These are phyloP conservation scores for Globisporangium okanoganense DNA, from an alignment of 352 stramenopile species.

Conservation along the genomic window DNA sequence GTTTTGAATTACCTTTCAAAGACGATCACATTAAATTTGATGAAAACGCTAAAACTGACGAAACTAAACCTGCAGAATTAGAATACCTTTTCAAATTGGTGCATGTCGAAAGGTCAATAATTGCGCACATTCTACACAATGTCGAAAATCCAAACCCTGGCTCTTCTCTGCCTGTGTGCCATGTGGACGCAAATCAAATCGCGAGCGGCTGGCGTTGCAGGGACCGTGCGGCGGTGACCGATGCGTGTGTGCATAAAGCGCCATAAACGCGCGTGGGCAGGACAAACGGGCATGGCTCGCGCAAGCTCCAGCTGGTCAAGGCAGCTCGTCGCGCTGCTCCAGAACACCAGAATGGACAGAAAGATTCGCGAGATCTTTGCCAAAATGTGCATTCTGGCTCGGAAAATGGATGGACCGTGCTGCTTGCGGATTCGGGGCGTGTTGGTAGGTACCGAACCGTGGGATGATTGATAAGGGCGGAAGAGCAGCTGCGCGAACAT, in stretches of 20 bases:
- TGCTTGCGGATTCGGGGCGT: background rate
- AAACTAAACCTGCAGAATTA: background rate
- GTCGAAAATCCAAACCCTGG: background rate
- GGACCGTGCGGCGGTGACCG: background rate
- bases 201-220: background rate
- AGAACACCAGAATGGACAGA: constrained; percentile 1
- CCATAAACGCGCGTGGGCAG: background rate
- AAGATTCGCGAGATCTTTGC: background rate
- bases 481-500: constrained; percentile 12
- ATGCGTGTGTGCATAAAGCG: constrained; percentile 3
- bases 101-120: background rate
- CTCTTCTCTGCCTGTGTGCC: background rate
- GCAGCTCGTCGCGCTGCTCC: background rate
- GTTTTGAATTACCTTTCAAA: background rate
- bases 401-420: background rate
- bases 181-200: background rate
- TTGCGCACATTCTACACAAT: background rate
- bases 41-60: background rate
- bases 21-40: background rate
- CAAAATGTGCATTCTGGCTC: background rate
- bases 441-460: constrained; percentile 4
- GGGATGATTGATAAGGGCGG: constrained; percentile 7
- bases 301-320: background rate
- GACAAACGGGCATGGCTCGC: background rate
- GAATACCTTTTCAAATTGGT: background rate